phyloP scores from a whole-genome alignment of 805 yeast species.

The Hanseniaspora taiwanica region DNA sequence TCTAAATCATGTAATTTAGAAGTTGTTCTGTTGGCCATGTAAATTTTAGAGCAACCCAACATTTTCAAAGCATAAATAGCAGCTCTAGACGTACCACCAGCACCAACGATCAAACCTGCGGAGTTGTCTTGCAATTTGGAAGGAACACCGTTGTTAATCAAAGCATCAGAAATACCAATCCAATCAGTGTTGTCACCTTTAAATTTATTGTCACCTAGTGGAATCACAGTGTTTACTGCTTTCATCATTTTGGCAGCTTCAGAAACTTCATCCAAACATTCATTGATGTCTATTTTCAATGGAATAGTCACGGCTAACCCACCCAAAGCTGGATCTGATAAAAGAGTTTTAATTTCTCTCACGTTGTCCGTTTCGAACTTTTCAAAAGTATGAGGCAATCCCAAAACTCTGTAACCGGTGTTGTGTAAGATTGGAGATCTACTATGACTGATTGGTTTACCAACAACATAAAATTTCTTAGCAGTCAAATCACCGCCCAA shows the following conservation, averaged over 20 bases:
- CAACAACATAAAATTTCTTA: slow-evolving; percentile 60
- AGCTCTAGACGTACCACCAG: slow-evolving; percentile 96
- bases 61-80: slow-evolving; percentile 75
- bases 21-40: slow-evolving; percentile 67
- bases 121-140: slow-evolving; percentile 25
- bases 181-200: slow-evolving; percentile 92
- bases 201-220: slow-evolving; percentile 34
- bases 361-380: slow-evolving; percentile 59
- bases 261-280: slow-evolving; percentile 48
- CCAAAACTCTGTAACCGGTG: slow-evolving; percentile 59
- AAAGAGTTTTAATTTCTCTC: slow-evolving; percentile 35
- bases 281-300: slow-evolving; percentile 66
- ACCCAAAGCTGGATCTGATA: slow-evolving; percentile 52
- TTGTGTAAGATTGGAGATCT: slow-evolving; percentile 82
- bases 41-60: slow-evolving; percentile 67
- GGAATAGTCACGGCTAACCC: slow-evolving; percentile 97
- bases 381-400: slow-evolving; percentile 62
- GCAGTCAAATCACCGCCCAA: slow-evolving; percentile 46
- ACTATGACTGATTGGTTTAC: slow-evolving; percentile 74
- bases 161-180: slow-evolving; percentile 71
- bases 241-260: slow-evolving; percentile 78
- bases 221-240: slow-evolving; percentile 81
- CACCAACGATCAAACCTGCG: slow-evolving; percentile 75
- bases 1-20: slow-evolving; percentile 49
- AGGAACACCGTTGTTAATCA: slow-evolving; percentile 49